Base-by-base conservation (phyloP, 1,139 yeast species). In the Geotrichum phurueaensis region DNA sequence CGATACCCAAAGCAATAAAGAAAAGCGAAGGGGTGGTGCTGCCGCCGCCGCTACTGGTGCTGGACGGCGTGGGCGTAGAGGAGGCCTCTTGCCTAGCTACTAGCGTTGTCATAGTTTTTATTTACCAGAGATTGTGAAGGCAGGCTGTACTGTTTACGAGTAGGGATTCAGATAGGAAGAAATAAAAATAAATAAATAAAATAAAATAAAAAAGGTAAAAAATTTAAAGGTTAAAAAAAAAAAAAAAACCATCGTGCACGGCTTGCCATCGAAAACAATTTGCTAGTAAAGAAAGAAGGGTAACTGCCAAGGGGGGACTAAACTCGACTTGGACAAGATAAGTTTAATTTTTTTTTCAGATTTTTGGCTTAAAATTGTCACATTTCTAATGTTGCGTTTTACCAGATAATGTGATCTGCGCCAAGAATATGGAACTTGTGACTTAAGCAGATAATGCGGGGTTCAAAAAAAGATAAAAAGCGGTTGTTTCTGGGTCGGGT, bases 1-100 rank as follows among this genome's bases (percentile, higher is more conserved):
- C 78, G 54, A 75, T 66, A 0, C 77, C 78, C 5, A 75, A 68
- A 12, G 77, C 78, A 31, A 75, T 73, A 60, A 75, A 75, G 64
- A 75, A 75, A 27, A 75, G 64, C 48, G 71, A 70, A 43, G 73
- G 72, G 3, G 72, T 68, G 13, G 56, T 51, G 27, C 63, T 54
- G 39, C 60, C 27, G 20, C 60, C 61, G 7, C 57, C 27, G 39
- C 54, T 18, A 3, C 49, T n/a, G 12, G 39, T 9, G 12, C 29
- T 15, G 9, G 56, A n/a, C 18, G 47, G 20, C 20, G 47, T 18
- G 7, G 47, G 10, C 18, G 47, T 39, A 10, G 22, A 39, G 18
- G 47, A 39, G 20, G 47, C 20, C 20, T 39, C 12, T 22, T 39
- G 47, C 22, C 47, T 39, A n/a, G 47, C 47, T 2, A 39, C 47